Conservation (phyloP, 148 eudicot species). For the Rhododendron griersonianum region DNA sequence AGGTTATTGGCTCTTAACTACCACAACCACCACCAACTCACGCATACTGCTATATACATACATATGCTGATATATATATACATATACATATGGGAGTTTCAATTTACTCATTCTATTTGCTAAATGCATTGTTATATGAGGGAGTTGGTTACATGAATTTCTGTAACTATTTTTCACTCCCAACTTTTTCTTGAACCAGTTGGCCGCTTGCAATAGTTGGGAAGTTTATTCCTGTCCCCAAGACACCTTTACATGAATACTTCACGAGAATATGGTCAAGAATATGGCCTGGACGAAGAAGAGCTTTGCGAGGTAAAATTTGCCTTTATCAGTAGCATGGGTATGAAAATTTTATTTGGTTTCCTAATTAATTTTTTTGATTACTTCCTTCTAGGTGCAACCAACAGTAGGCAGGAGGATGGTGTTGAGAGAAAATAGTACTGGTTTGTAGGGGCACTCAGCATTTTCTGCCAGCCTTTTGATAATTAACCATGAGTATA, state of each 20-base stretch:
- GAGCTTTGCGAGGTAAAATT: neutral
- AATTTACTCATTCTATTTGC: neutral
- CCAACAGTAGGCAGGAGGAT: neutral
- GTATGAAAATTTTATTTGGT: neutral
- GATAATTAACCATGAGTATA: neutral
- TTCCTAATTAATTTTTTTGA: neutral
- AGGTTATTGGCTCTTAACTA: neutral
- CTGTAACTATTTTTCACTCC: neutral
- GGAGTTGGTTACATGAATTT: neutral
- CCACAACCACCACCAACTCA: neutral
- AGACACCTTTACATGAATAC: slow-evolving; percentile 53
- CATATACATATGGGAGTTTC: neutral
- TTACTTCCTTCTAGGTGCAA: neutral
- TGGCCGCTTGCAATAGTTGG: slow-evolving; percentile 91
- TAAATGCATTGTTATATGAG: neutral
- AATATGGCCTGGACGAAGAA: neutral
- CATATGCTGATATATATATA: too few species aligned
- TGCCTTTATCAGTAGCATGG: neutral
- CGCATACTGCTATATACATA: too few species aligned
- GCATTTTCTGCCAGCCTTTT: neutral
- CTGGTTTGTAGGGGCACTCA: neutral
- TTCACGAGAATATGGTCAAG: slow-evolving; percentile 19
- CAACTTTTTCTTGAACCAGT: slow-evolving; percentile 29
- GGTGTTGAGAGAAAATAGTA: neutral
- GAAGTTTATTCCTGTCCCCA: slow-evolving; percentile 68